Evolutionary conservation across 208 protist genomes (phyloP), one percentile per base, ranked within the genome.

Genomic region (Trypanosomatidae sp.): DNA sequence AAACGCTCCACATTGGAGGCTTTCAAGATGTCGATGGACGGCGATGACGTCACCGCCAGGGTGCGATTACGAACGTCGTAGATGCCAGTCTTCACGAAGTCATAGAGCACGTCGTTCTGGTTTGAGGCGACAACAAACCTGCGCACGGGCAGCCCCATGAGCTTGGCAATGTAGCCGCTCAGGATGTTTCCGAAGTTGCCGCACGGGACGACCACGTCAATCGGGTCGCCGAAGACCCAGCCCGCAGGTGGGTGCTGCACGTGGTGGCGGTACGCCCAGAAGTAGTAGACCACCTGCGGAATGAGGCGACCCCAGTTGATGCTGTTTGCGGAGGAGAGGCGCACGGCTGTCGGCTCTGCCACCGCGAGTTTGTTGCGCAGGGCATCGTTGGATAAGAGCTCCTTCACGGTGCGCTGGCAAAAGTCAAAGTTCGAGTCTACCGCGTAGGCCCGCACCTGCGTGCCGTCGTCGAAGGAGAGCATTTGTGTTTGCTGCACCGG

Each of bases 221-320:
- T 74, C 39, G 74, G 80, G 58, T 94, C 81, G 36, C 86, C 85
- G 62, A 84, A 88, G 46, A 46, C 66, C 83, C 81, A 91, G 22
- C 76, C 81, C 25, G 56, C 25, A 6, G 75, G 50, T 52, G 76
- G 71, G 56, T 82, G 77, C 75, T 90, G 79, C 30, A 93, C 83
- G 52, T 94, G 82, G 50, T 90, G 85, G 56, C 95, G 95, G 86
- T 99, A 99, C 44, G 87, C 87, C 85, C 92, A 97, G 77, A 98
- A 98, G 85, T 99, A 99, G 87, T 99, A 99, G 17, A 90, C 92
- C 22, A 99, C 97, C 81, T 99, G 98, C 41, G 96, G 95, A 64
- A 99, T 90, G 49, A 99, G 93, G 47, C 98, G 88, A 1, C 97
- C 98, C 95, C 97, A 99, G 90, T 99, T 99, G 86, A 99, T 99